Base-by-base conservation (phyloP, 2,329 filamentous ascomycete species). In the Beauveria sp. region DNA sequence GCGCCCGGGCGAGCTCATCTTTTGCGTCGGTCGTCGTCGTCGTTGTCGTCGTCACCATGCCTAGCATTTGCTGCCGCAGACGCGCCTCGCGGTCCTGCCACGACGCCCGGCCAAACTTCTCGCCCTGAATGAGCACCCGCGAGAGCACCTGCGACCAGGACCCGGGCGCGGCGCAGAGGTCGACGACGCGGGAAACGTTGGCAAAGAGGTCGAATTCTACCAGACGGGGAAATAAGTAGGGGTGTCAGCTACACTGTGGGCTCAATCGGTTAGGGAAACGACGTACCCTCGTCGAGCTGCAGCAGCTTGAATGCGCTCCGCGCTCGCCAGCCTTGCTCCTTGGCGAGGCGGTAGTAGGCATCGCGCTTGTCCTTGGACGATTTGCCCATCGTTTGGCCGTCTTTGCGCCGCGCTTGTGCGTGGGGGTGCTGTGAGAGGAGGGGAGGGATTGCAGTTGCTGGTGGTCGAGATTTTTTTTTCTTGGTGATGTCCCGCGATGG, bases 301-400 rank as follows among this genome's bases (percentile, higher is more conserved):
- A 99, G 86, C 26, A 99, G 85, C 76, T 99, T 99, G 80, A 97
- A 99, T 9, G 95, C 95, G 67, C 92, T 96, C 62, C 95, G 85
- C 30, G 95, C 95, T 42, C 95, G 90, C 93, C 95, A 99, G 66
- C 96, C 96, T 79, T 99, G 95, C 75, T 99, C 95, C 77, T 99
- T 99, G 20, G 95, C 95, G 9, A 99, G 89, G 59, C 95, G 86
- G 72, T 99, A 99, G 77, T 99, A 99, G 51, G 93, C 93, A 74
- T 99, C 95, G 58, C 95, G 90, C 78, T 99, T 99, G 72, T 99
- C 95, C 76, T 99, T 99, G 53, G 93, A 98, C 1, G 95, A 96
- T 74, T 98, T 98, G 1, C 93, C 93, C 93, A 96, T 96, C 34
- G 50, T 75, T 30, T 12, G 7, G 38, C 22, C 10, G 28, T 22